Evolutionary conservation across 2,329 filamentous ascomycete genomes (phyloP).

Genomic region (Calonectria pteridis): DNA sequence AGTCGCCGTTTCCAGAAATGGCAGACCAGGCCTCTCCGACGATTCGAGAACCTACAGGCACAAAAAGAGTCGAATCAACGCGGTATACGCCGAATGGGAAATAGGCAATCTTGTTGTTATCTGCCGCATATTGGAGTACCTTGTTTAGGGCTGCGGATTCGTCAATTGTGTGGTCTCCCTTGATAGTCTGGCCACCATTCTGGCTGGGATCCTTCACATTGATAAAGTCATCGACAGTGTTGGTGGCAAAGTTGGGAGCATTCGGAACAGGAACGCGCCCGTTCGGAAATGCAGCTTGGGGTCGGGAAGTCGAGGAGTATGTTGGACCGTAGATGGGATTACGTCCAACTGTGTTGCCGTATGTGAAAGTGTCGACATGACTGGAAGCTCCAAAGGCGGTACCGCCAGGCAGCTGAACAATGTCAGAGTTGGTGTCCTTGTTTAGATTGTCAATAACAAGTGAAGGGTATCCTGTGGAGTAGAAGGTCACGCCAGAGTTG

Average conservation of each 20-base stretch:
- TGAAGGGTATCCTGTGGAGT: background rate
- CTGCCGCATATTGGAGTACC: background rate
- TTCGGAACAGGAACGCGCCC: background rate
- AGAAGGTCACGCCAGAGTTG: background rate
- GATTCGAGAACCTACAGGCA: background rate
- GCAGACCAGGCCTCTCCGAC: background rate
- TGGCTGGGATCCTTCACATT: background rate
- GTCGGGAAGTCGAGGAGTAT: background rate
- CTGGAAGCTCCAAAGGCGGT: background rate
- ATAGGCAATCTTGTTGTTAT: background rate
- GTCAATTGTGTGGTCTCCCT: background rate
- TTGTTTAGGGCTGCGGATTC: background rate
- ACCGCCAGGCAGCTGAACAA: background rate
- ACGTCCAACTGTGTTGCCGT: slow-evolving; percentile 2
- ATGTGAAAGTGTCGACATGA: background rate
- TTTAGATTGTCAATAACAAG: background rate
- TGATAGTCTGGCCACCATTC: background rate
- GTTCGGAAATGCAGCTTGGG: background rate
- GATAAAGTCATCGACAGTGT: background rate
- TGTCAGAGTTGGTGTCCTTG: background rate
- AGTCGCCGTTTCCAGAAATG: background rate
- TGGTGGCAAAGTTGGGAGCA: background rate
- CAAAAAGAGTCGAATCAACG: background rate
- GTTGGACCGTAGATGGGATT: background rate
- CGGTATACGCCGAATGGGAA: background rate